These are phyloP conservation scores for Tulasnella sp. DNA, from an alignment of 768 basidiomycete species.

Conservation along the genomic window DNA sequence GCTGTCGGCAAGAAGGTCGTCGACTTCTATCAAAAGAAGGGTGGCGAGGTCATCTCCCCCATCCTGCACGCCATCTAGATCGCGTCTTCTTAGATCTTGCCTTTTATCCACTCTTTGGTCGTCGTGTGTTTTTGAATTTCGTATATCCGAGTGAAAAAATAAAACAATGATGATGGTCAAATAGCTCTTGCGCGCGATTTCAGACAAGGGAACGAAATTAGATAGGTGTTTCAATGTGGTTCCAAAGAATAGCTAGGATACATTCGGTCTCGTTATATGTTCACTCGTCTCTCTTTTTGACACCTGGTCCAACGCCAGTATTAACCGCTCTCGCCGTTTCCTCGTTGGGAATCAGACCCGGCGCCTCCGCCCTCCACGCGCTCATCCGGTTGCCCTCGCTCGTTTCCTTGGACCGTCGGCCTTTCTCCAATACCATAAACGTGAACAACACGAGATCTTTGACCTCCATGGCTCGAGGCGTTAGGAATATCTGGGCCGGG, in stretches of 20 bases:
- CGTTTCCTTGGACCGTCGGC: conserved; percentile 25
- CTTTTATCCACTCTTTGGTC: not conserved
- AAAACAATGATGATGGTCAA: conserved; percentile 1
- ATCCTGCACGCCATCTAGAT: conserved; percentile 52
- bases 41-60: conserved; percentile 60
- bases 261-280: too few species aligned
- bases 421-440: conserved; percentile 34
- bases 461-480: conserved; percentile 27
- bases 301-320: not conserved
- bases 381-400: conserved; percentile 18
- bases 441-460: conserved; percentile 31
- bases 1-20: conserved; percentile 75
- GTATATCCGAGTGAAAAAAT: not conserved
- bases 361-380: not conserved
- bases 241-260: too few species aligned
- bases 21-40: conserved; percentile 73
- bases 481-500: conserved; percentile 27
- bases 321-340: not conserved
- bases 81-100: not conserved
- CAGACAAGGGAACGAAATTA: too few species aligned
- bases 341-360: not conserved
- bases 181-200: too few species aligned
- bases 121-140: not conserved
- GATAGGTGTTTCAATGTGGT: too few species aligned
- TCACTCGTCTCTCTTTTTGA: not conserved